Evolutionary conservation across 169 alveolate genomes (phyloP).

Genomic region (Plasmodium knowlesi): DNA sequence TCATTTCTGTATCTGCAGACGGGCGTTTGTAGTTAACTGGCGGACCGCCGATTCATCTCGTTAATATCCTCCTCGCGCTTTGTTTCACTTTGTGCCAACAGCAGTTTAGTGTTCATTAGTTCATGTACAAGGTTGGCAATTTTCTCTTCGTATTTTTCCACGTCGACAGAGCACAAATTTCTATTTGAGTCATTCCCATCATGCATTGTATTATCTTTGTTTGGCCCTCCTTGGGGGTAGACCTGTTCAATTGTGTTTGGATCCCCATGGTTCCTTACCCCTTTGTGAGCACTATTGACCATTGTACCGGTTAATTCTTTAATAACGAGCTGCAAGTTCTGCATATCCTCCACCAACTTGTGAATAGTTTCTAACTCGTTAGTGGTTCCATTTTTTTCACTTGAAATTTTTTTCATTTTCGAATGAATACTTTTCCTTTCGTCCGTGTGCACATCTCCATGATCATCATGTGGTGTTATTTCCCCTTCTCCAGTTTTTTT

Average conservation of each 20-base stretch:
- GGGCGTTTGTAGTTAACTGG: neutral
- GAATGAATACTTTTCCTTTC: neutral
- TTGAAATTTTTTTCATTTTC: neutral
- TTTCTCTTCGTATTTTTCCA: neutral
- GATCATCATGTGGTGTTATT: neutral
- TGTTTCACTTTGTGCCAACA: conserved; percentile 39
- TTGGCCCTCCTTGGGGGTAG: neutral
- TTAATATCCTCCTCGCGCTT: conserved; percentile 26
- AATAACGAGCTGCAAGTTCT: neutral
- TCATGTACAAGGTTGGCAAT: conserved; percentile 1
- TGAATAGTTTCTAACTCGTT: neutral
- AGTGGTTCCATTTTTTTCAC: neutral
- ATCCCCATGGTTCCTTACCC: neutral
- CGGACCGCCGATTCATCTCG: neutral
- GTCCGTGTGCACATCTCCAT: neutral
- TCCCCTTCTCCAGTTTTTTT: neutral
- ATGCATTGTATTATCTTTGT: neutral
- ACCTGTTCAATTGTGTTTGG: neutral
- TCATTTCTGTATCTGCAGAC: neutral
- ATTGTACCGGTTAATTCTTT: neutral
- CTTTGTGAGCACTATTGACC: neutral
- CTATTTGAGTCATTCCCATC: neutral
- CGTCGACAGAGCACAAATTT: neutral
- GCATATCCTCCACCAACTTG: neutral
- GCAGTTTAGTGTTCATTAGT: conserved; percentile 21